These are phyloP conservation scores for Boletus coccyginus DNA, from an alignment of 768 basidiomycete species.

Conservation along the genomic window DNA sequence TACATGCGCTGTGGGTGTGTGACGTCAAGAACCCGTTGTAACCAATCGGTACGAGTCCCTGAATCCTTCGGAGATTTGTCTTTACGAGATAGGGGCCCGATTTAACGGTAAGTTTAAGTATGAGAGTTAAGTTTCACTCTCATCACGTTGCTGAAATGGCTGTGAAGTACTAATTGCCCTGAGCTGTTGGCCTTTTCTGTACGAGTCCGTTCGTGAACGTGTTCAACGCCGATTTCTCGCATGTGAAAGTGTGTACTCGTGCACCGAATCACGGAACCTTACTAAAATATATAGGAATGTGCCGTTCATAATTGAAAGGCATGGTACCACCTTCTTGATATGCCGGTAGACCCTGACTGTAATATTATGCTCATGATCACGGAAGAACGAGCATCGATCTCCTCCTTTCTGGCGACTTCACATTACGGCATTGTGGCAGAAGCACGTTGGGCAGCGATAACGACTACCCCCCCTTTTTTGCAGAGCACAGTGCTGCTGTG, in stretches of 20 bases:
- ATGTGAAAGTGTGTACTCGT: neutral
- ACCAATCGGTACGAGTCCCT: constrained; percentile 2
- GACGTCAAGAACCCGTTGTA: neutral
- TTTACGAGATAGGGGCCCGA: constrained; percentile 11
- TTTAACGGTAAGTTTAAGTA: constrained; percentile 6
- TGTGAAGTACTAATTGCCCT: too few relatives aligned
- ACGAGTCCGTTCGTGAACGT: neutral
- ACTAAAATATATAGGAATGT: neutral
- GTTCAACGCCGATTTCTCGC: constrained; percentile 1
- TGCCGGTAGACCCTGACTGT: constrained; percentile 15
- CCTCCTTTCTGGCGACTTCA: constrained; percentile 9
- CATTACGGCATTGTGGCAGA: constrained; percentile 14
- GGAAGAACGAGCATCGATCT: neutral
- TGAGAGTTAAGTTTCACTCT: neutral
- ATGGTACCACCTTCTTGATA: neutral
- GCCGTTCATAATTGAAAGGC: constrained; percentile 7
- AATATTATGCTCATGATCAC: too few relatives aligned
- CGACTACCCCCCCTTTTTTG: constrained; percentile 2
- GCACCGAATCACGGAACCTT: constrained; percentile 2
- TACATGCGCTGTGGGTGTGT: neutral
- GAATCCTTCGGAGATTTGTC: neutral
- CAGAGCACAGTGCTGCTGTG: neutral
- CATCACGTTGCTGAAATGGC: neutral
- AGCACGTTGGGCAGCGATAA: constrained; percentile 3
- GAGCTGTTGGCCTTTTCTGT: neutral